Evolutionary conservation across 192 early-diverging fungal species (phyloP).

Genomic region (Thamnidium elegans): DNA sequence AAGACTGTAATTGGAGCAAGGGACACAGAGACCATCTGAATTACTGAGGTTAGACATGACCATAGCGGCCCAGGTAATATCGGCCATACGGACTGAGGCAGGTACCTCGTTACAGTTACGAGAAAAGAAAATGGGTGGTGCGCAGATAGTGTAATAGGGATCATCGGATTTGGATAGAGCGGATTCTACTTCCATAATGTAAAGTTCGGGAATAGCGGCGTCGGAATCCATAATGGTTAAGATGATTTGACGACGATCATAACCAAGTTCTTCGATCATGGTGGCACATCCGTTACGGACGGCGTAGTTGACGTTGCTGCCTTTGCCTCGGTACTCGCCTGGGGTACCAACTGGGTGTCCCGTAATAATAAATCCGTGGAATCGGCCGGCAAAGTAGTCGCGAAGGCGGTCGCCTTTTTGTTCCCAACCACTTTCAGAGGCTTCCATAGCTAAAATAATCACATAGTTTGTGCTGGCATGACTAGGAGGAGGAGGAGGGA

Average conservation of each 20-base stretch:
- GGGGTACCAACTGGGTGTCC: slow-evolving; percentile 61
- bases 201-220: slow-evolving; percentile 74
- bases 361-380: slow-evolving; percentile 65
- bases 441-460: slow-evolving; percentile 74
- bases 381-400: slow-evolving; percentile 50
- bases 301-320: slow-evolving; percentile 68
- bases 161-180: slow-evolving; percentile 39
- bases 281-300: slow-evolving; percentile 37
- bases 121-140: slow-evolving; percentile 53
- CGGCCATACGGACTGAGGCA: slow-evolving; percentile 64
- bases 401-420: slow-evolving; percentile 54
- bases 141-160: slow-evolving; percentile 36
- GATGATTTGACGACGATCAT: slow-evolving; percentile 55
- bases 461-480: slow-evolving; percentile 43
- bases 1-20: slow-evolving; percentile 75
- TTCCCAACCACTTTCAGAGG: slow-evolving; percentile 48
- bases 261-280: slow-evolving; percentile 26
- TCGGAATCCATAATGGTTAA: slow-evolving; percentile 67
- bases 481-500: slow-evolving; percentile 11
- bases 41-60: slow-evolving; percentile 72
- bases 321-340: slow-evolving; percentile 73
- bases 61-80: slow-evolving; percentile 73
- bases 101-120: slow-evolving; percentile 67
- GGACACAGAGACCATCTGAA: slow-evolving; percentile 54
- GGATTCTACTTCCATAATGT: slow-evolving; percentile 49